Percentiles rank a stretch among this genome's conserved stretches.
Evolutionary conservation across 768 basidiomycete genomes (phyloP).

Genomic region (Mycena latifolia): DNA sequence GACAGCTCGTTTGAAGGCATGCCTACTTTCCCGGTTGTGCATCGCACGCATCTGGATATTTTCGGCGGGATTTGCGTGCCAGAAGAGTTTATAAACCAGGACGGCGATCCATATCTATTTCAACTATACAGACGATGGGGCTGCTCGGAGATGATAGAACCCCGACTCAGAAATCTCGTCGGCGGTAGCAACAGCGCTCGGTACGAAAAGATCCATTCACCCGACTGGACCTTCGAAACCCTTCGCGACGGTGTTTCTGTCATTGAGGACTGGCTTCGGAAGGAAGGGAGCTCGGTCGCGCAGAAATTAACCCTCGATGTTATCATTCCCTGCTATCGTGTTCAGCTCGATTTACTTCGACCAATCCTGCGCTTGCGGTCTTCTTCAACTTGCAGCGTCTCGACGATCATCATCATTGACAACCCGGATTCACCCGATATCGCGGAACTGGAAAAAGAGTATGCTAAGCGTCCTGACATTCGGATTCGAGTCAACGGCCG

Average conservation of each 20-base stretch:
- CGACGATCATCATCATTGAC: conserved; percentile 73
- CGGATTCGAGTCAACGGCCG: conserved; percentile 63
- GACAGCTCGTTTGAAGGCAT: conserved; percentile 69
- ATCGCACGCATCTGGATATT: conserved; percentile 67
- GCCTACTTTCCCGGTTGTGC: conserved; percentile 72
- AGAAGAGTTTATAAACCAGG: conserved; percentile 67
- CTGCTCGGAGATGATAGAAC: conserved; percentile 58
- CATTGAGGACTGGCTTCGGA: conserved; percentile 39
- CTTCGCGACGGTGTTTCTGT: conserved; percentile 55
- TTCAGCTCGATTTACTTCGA: conserved; percentile 58
- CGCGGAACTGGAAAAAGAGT: conserved; percentile 52
- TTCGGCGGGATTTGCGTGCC: conserved; percentile 66
- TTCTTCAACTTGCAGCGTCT: conserved; percentile 57
- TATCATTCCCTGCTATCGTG: conserved; percentile 68
- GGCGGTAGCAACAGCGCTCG: conserved; percentile 61
- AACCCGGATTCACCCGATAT: conserved; percentile 59
- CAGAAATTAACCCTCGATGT: conserved; percentile 65
- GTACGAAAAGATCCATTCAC: conserved; percentile 58
- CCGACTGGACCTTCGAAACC: conserved; percentile 62
- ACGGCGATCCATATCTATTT: conserved; percentile 69
- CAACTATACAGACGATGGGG: conserved; percentile 72
- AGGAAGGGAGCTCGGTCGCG: conserved; percentile 17
- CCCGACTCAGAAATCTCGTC: conserved; percentile 56
- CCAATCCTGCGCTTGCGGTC: conserved; percentile 58
- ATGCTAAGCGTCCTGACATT: conserved; percentile 59